Base-by-base conservation (phyloP, 163 green algal species). In the Chloroidium sp. region DNA sequence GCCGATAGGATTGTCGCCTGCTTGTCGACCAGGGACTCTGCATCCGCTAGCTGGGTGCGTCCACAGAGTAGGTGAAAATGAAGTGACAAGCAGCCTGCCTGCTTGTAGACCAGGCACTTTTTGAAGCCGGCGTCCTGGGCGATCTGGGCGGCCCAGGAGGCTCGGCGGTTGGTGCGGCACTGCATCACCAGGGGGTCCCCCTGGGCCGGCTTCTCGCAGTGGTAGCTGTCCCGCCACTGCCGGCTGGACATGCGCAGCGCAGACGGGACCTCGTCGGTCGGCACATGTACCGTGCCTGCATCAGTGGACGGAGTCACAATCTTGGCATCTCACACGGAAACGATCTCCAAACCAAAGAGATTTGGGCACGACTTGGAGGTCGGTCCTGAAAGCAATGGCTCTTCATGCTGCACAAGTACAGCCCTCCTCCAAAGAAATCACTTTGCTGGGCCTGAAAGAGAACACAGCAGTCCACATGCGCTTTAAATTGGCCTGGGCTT, bases 111-210 rank as follows among this genome's bases (percentile, higher is more conserved):
- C 4, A 90, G 68, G 60, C 75, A 83, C 1, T 69, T 77, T 1
- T 69, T n/a, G 12, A 87, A 79, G 2, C 90, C 90, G 6, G 85
- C 83, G 78, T 93, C 90, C 4, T 85, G 12, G 14, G 90, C 90
- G 1, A 95, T 62, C 81, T 92, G 89, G 12, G 89, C 90, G 4
- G 90, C 89, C 90, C 90, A 94, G 1, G 83, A 78, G 4, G 90
- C 80, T 1, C 90, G 83, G 2, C 75, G 75, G 69, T 88, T 85
- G 69, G 84, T 89, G 64, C 89, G 84, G 77, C 85, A 80, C 78
- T 90, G 83, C 81, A 94, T 82, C 13, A 94, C 75, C 1, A 94
- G 61, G 64, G 64, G 6, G 75, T 90, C 85, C 4, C 85, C 84
- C 0, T 74, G 59, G 2, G 36, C 60, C 0, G 90, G 90, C 82